Base-by-base conservation (phyloP, 176 grass and related monocot species). In the Bolboschoenus planiculmis region DNA sequence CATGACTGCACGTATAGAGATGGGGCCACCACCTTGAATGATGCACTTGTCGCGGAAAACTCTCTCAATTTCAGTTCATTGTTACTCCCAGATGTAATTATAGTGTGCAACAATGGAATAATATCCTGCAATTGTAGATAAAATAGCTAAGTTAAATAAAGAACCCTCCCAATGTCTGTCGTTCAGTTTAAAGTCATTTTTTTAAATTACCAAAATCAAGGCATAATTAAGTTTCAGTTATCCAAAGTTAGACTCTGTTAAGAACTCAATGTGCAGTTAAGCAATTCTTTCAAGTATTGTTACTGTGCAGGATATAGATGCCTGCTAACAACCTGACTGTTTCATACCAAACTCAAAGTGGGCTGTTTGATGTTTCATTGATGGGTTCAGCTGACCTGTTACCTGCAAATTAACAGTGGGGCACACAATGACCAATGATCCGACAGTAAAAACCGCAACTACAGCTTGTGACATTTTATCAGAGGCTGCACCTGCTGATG, bases 1-100 rank as follows among this genome's bases (percentile, higher is more conserved):
- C 95, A 97, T 10, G 92, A 91, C 37, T 97, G 95, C 84, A 92
- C 90, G 68, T 97, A 97, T 16, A 97, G 78, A 68, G 90, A 87
- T 80, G 84, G 90, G 65, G 92, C 90, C 78, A 85, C n/a, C 51
- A 92, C 88, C 85, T 94, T 89, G 67, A 97, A 97, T 79, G 87
- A 92, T 86, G 91, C 37, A 5, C 85, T 75, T 55, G 82, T 84
- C 10, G 81, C 90, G 79, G 48, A 87, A 87, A 94, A 83, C n/a
- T 88, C 90, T 92, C 61, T 85, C 80, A 87, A 81, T 77, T 81
- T 92, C 67, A 83, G 68, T 86, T 85, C 87, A 48, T 75, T 47
- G 87, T 90, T 88, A 82, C 82, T 91, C 84, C 82, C 90, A 75
- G 95, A 97, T 40, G 90, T 92, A 89, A 97, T 88, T 30, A 97